A percentile compares a stretch with the other conserved stretches of the same genome.
Conservation (phyloP, 306 rosid genomes). For the Hippophae tibetana region DNA sequence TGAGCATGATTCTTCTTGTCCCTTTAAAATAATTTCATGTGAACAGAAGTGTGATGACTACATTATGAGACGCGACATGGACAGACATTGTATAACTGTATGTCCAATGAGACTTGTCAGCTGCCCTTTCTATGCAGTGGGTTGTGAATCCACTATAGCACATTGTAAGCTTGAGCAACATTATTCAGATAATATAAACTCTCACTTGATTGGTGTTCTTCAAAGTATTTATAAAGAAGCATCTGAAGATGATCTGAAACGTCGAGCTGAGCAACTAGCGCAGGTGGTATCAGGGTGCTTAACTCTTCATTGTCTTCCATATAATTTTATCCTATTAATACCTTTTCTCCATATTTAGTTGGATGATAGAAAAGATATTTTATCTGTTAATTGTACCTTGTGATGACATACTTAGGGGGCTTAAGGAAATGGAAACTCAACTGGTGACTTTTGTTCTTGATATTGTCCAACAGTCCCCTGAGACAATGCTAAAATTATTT, state of each 20-base stretch:
- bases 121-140: slow-evolving; percentile 69
- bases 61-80: slow-evolving; percentile 83
- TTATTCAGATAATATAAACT: slow-evolving; percentile 31
- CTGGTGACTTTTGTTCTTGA: too few species aligned
- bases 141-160: slow-evolving; percentile 55
- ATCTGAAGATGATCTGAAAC: slow-evolving; percentile 38
- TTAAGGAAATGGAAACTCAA: too few species aligned
- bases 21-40: slow-evolving; percentile 66
- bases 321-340: background rate
- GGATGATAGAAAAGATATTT: too few species aligned
- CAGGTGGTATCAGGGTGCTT: slow-evolving; percentile 31
- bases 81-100: slow-evolving; percentile 71
- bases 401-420: too few species aligned
- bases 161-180: slow-evolving; percentile 49
- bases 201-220: slow-evolving; percentile 53
- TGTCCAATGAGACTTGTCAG: slow-evolving; percentile 85
- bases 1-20: slow-evolving; percentile 65
- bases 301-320: too few species aligned
- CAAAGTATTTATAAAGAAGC: slow-evolving; percentile 47
- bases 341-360: too few species aligned
- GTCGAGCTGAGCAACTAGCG: slow-evolving; percentile 43
- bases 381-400: too few species aligned
- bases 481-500: too few species aligned
- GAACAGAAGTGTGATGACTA: slow-evolving; percentile 58
- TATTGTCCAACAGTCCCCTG: too few species aligned